Evolutionary conservation across 805 yeast genomes (phyloP), one percentile per base, ranked within the genome.

Genomic region (Kodamaea hsintzibuensis): DNA sequence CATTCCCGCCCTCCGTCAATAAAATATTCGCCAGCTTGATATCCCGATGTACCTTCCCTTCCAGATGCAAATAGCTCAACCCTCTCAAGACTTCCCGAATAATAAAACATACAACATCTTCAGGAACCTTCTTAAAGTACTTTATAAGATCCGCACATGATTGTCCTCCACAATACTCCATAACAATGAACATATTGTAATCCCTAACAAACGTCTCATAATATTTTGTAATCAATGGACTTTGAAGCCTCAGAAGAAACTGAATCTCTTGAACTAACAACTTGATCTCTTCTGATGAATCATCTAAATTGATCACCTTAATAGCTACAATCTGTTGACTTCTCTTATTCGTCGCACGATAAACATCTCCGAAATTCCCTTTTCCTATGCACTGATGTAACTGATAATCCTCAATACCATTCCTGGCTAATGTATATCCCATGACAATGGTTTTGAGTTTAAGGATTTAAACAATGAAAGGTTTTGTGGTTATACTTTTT

Each of bases 101-200:
- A 16, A 93, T 83, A 57, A 76, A 82, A 0, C 88, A 79, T 4
- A 84, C 85, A 7, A 80, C 75, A 3, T 78, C 79, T 62, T 91
- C 96, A 16, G 71, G 71, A 44, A 91, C 69, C 25, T 65, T 69
- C 33, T 80, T 84, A 67, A 71, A 81, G 48, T 76, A 74, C 62
- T 79, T 83, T 42, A 93, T 64, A 52, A 91, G 76, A 62, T 89
- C 96, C 1, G 88, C 79, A 68, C 96, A 89, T 1, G 97, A 89
- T 0, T 98, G 97, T 27, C 96, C 98, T 10, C 93, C 97, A 69
- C 98, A 95, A 65, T 82, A 91, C 67, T 93, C 99, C 97, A 95
- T 90, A 4, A 86, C 86, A 47, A 93, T 89, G 87, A 91, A 92
- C 83, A 95, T 82, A 5, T 82, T 78, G 43, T 83, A 82, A 44